phyloP scores from a whole-genome alignment of 352 stramenopile genomes.

The Ophiocytium majus region DNA sequence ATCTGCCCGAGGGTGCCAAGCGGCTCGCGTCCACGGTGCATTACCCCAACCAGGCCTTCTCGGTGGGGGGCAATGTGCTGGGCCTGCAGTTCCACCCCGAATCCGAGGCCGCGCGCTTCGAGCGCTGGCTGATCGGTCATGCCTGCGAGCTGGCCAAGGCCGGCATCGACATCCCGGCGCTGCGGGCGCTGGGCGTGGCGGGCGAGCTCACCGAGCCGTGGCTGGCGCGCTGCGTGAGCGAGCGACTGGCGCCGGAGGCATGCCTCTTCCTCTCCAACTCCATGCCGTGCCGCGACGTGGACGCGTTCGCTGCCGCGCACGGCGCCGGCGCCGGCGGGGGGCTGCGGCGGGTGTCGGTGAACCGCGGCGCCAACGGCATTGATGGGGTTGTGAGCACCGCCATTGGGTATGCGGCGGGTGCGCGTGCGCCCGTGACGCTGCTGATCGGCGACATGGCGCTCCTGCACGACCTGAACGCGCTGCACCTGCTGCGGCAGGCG shows the following conservation, averaged over 20 bases:
- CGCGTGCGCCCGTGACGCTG: slow-evolving; percentile 43
- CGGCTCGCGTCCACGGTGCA: too few species aligned
- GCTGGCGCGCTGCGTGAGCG: slow-evolving; percentile 37
- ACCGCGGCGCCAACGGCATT: slow-evolving; percentile 53
- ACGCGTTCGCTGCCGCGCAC: slow-evolving; percentile 36
- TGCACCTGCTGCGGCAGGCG: slow-evolving; percentile 43
- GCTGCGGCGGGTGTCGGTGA: slow-evolving; percentile 23
- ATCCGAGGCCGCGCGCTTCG: too few species aligned
- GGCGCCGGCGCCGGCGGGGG: background rate
- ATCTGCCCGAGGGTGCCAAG: too few species aligned
- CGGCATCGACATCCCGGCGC: too few species aligned
- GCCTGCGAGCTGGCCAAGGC: too few species aligned
- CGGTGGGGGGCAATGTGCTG: too few species aligned
- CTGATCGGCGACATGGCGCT: slow-evolving; percentile 57
- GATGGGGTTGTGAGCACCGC: slow-evolving; percentile 54
- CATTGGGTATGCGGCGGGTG: slow-evolving; percentile 47
- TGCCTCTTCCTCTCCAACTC: slow-evolving; percentile 57
- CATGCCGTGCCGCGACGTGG: slow-evolving; percentile 56
- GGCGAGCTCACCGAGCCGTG: slow-evolving; percentile 46
- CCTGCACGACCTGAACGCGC: slow-evolving; percentile 57
- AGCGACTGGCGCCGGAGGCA: slow-evolving; percentile 21
- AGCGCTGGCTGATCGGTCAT: too few species aligned
- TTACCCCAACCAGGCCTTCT: too few species aligned
- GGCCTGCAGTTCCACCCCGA: too few species aligned
- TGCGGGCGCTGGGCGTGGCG: background rate